These are phyloP conservation scores for Penicillium oxalicum DNA, from an alignment of 2,329 filamentous ascomycete genomes.

Conservation along the genomic window DNA sequence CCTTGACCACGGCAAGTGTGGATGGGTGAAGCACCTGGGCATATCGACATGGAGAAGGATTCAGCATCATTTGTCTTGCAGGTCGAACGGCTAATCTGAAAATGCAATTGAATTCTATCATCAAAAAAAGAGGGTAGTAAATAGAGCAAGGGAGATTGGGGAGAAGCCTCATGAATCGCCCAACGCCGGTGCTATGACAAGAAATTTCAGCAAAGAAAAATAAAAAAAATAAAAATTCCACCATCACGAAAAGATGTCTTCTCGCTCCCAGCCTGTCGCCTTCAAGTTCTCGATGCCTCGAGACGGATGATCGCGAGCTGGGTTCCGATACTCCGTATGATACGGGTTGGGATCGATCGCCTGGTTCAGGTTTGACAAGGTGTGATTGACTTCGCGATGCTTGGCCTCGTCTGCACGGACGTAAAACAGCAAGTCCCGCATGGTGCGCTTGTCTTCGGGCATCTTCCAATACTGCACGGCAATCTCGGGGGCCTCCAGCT, in stretches of 20 bases:
- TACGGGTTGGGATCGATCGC: slow-evolving; percentile 88
- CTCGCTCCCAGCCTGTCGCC: slow-evolving; percentile 72
- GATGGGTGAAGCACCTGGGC: no score
- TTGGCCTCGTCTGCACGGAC: slow-evolving; percentile 85
- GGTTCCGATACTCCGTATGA: slow-evolving; percentile 71
- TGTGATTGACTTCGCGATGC: slow-evolving; percentile 94
- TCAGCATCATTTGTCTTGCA: not conserved
- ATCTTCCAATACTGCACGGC: slow-evolving; percentile 92
- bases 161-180: not conserved
- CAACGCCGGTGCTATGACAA: not conserved
- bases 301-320: slow-evolving; percentile 59
- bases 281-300: slow-evolving; percentile 61
- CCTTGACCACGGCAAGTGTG: no score
- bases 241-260: slow-evolving; percentile 60
- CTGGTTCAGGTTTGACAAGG: slow-evolving; percentile 79
- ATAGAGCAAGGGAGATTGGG: not conserved
- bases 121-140: not conserved
- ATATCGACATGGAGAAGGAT: not conserved
- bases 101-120: not conserved
- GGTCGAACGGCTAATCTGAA: not conserved
- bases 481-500: slow-evolving; percentile 76
- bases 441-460: slow-evolving; percentile 72
- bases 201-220: not conserved
- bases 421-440: slow-evolving; percentile 82
- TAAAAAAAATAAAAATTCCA: not conserved